Percentiles rank a stretch among this genome's conserved stretches.
These are phyloP conservation scores for Macrolepiota dolichaula DNA, from an alignment of 768 basidiomycete genomes.

Conservation along the genomic window DNA sequence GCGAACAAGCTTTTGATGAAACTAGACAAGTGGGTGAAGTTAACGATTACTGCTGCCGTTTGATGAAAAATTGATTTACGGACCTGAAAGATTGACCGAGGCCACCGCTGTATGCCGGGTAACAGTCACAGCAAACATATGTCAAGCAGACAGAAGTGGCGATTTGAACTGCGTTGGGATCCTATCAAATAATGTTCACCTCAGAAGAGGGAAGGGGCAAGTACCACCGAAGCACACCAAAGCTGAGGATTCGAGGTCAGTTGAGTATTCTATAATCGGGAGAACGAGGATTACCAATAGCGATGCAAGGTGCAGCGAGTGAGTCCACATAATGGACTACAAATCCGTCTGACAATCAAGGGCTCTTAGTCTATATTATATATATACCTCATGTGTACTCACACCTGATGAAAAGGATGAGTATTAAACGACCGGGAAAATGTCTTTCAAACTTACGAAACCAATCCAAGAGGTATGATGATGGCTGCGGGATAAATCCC, in stretches of 20 bases:
- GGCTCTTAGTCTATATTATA: too few species aligned
- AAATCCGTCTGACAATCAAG: conserved; percentile 23
- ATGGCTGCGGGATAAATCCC: conserved; percentile 35
- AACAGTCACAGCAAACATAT: conserved; percentile 36
- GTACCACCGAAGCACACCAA: conserved; percentile 34
- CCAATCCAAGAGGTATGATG: conserved; percentile 29
- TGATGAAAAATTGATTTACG: too few species aligned
- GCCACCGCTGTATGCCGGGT: conserved; percentile 30
- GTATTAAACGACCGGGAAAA: background rate
- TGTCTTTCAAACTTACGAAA: conserved; percentile 25
- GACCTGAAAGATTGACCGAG: conserved; percentile 36
- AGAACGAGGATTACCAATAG: conserved; percentile 24
- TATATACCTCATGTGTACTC: background rate
- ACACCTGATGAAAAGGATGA: conserved; percentile 2
- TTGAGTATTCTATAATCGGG: too few species aligned
- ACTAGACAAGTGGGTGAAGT: conserved; percentile 12
- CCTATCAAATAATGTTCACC: background rate
- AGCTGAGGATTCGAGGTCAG: conserved; percentile 16
- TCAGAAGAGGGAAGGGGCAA: background rate
- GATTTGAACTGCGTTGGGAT: conserved; percentile 27
- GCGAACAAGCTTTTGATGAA: conserved; percentile 31
- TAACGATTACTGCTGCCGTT: background rate
- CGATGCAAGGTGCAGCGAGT: conserved; percentile 33
- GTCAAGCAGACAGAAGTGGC: conserved; percentile 32
- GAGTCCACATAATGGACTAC: conserved; percentile 29